These are phyloP conservation scores for Geotrichum restrictum DNA, from an alignment of 1,139 yeast genomes.

Conservation along the genomic window DNA sequence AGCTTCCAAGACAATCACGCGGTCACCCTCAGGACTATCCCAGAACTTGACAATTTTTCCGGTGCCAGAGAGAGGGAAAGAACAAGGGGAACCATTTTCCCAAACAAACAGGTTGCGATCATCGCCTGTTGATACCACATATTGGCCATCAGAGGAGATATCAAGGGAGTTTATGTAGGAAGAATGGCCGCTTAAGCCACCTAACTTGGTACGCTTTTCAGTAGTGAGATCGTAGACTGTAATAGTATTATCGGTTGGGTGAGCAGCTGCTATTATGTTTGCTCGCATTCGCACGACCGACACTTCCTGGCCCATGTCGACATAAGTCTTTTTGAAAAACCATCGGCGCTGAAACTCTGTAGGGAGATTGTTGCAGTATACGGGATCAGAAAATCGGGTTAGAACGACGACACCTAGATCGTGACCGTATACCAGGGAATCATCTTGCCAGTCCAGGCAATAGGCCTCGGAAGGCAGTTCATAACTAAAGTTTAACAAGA, in stretches of 20 bases:
- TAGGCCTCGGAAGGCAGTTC: slow-evolving; percentile 25
- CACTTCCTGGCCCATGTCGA: slow-evolving; percentile 28
- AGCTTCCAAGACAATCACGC: slow-evolving; percentile 37
- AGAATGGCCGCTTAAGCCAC: slow-evolving; percentile 30
- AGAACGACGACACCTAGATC: slow-evolving; percentile 29
- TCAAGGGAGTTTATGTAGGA: slow-evolving; percentile 37
- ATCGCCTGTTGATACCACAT: slow-evolving; percentile 36
- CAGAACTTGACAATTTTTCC: slow-evolving; percentile 37
- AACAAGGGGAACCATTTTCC: slow-evolving; percentile 28
- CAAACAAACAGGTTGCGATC: slow-evolving; percentile 36
- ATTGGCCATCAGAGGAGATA: slow-evolving; percentile 33
- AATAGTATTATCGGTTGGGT: slow-evolving; percentile 28
- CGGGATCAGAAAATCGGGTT: slow-evolving; percentile 10
- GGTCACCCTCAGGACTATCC: slow-evolving; percentile 36
- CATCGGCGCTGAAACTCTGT: slow-evolving; percentile 24
- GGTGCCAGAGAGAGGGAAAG: slow-evolving; percentile 27
- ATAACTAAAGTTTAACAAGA: slow-evolving; percentile 14
- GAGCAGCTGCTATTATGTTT: slow-evolving; percentile 29
- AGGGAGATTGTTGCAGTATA: slow-evolving; percentile 16
- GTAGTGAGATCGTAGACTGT: slow-evolving; percentile 22
- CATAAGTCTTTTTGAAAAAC: slow-evolving; percentile 21
- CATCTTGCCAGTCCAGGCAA: slow-evolving; percentile 29
- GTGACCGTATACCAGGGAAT: slow-evolving; percentile 31
- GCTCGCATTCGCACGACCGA: slow-evolving; percentile 25
- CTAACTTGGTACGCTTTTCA: slow-evolving; percentile 21